These are phyloP conservation scores for Tieghemiomyces parasiticus DNA, from an alignment of 192 early-diverging fungal genomes.

Conservation along the genomic window DNA sequence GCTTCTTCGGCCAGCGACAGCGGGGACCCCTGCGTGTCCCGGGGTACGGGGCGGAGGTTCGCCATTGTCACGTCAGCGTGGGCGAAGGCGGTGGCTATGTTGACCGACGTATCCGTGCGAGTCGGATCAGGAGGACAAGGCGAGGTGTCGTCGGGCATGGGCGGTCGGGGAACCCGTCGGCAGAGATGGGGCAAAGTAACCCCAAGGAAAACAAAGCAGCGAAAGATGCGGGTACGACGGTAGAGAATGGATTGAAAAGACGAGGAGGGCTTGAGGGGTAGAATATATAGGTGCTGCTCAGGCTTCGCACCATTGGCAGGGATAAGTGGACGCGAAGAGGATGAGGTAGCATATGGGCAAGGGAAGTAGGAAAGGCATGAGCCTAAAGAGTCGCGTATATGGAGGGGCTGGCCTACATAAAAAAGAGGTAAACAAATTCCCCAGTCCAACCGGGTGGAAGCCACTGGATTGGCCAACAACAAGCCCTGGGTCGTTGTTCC, in stretches of 20 bases:
- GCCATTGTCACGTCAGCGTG: neutral
- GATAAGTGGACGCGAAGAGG: neutral
- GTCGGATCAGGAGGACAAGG: neutral
- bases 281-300: too few species aligned
- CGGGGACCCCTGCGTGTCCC: neutral
- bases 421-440: too few species aligned
- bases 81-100: slow-evolving; percentile 3
- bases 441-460: too few species aligned
- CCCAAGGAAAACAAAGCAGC: too few species aligned
- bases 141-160: neutral
- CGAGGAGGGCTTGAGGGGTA: too few species aligned
- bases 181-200: too few species aligned
- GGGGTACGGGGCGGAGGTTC: neutral
- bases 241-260: too few species aligned
- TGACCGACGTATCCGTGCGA: neutral
- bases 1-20: neutral
- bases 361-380: neutral
- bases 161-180: too few species aligned
- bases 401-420: too few species aligned
- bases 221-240: neutral
- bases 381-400: neutral
- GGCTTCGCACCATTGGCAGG: neutral
- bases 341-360: neutral
- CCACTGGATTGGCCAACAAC: too few species aligned
- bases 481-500: too few species aligned